Evolutionary conservation across 257 asterid species (phyloP), one percentile per base, ranked within the genome.

Genomic region (Solanum neorickii): DNA sequence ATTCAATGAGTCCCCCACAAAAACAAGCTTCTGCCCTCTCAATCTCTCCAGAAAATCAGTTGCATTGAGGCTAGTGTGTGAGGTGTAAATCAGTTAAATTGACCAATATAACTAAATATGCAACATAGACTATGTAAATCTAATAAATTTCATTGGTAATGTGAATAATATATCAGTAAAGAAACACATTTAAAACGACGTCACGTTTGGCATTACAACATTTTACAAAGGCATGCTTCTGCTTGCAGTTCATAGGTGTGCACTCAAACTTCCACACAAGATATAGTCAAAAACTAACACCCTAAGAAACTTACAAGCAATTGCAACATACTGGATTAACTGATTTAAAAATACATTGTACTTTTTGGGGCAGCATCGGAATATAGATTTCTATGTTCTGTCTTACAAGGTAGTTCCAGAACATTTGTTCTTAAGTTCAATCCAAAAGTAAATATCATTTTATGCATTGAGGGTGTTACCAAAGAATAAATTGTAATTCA

Each of bases 1-100:
- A 90, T 96, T 96, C 85, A 96, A 93, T 1, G 99, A 96, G 89
- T 96, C 99, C 68, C 99, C 99, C 33, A 95, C 98, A 18, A 96
- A 95, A 14, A 96, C 95, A 84, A 96, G 91, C 87, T 91, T 95
- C 78, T 94, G 89, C 59, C 96, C 98, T 87, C 97, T 90, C 59
- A 96, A 94, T 88, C 98, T 92, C 95, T 90, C 94, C 72, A 96
- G 97, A 92, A 96, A 95, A 91, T 94, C 98, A 65, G 98, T 94
- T 39, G 93, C 93, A 35, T 95, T 96, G 84, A 96, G 89, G 90
- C 99, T 96, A 93, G 23, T 16, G 7, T 47, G 74, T 37, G 23
- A 93, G 83, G 72, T 68, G 60, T n/a, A 84, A 70, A 68, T 49
- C 68, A 82, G 69, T 82, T 82, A 82, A 82, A 82, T 3, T 18